Percentiles rank a stretch among this genome's conserved stretches.
These are phyloP conservation scores for Rubia balearica DNA, from an alignment of 305 asterid species.

Conservation along the genomic window DNA sequence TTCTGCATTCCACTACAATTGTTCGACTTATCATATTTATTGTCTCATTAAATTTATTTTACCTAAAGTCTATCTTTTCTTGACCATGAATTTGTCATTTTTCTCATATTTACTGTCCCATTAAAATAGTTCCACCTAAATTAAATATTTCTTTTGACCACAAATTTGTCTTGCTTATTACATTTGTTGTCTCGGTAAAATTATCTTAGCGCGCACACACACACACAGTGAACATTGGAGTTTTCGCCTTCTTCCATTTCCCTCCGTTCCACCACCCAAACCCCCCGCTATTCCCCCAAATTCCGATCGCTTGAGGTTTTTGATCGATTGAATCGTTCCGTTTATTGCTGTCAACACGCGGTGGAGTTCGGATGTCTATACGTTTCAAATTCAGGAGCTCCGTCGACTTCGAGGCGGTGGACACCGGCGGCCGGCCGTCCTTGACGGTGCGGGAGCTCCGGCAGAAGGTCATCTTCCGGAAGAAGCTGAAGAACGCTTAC, in stretches of 20 bases:
- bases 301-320: not conserved
- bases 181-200: too few relatives aligned
- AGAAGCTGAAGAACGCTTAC: conserved; percentile 19
- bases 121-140: too few relatives aligned
- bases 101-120: too few relatives aligned
- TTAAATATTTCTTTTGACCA: too few relatives aligned
- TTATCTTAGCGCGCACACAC: not conserved
- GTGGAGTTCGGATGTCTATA: conserved; percentile 26
- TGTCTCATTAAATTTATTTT: too few relatives aligned
- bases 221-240: not conserved
- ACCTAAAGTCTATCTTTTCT: too few relatives aligned
- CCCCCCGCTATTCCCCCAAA: not conserved
- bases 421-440: conserved; percentile 25
- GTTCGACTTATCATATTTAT: too few relatives aligned
- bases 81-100: too few relatives aligned
- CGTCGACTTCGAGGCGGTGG: conserved; percentile 23
- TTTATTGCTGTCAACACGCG: not conserved
- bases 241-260: not conserved
- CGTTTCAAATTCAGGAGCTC: conserved; percentile 35
- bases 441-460: conserved; percentile 26
- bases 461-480: conserved; percentile 18
- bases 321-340: not conserved
- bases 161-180: too few relatives aligned
- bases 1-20: too few relatives aligned
- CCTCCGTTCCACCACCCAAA: not conserved